Evolutionary conservation across 192 early-diverging fungal species (phyloP).

Genomic region (Coemansia asiatica): DNA sequence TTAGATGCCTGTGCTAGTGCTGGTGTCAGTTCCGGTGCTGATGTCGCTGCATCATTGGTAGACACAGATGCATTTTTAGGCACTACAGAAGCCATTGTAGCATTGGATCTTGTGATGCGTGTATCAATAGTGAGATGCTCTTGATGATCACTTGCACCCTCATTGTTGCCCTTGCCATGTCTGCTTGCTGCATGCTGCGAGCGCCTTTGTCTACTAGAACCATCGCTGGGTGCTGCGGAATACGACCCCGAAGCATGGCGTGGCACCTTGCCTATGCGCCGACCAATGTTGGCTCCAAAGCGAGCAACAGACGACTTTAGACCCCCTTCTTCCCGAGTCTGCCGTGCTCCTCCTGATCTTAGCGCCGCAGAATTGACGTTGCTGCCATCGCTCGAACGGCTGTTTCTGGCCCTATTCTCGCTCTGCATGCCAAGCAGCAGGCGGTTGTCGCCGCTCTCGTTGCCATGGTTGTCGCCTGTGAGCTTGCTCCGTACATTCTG

Average conservation of each 20-base stretch:
- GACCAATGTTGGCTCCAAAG: slow-evolving; percentile 33
- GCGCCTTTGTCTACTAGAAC: neutral
- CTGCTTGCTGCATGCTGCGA: slow-evolving; percentile 5
- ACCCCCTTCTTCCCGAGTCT: slow-evolving; percentile 16
- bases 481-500: slow-evolving; percentile 53
- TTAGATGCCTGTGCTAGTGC: neutral
- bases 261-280: slow-evolving; percentile 18
- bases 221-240: slow-evolving; percentile 2
- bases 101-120: slow-evolving; percentile 2
- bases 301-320: slow-evolving; percentile 33
- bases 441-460: slow-evolving; percentile 3
- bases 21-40: slow-evolving; percentile 6
- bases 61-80: neutral
- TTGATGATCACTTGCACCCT: neutral
- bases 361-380: neutral
- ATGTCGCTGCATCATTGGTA: slow-evolving; percentile 2
- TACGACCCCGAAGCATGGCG: slow-evolving; percentile 4
- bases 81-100: neutral
- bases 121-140: slow-evolving; percentile 9
- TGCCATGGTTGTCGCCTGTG: slow-evolving; percentile 12
- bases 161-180: neutral
- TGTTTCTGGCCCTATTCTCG: neutral
- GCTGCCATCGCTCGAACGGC: slow-evolving; percentile 9
- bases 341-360: neutral
- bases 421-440: too few species aligned